A percentile compares a stretch with the other conserved stretches of the same genome.
These are phyloP conservation scores for Lentinus brumalis DNA, from an alignment of 768 basidiomycete genomes.

Conservation along the genomic window DNA sequence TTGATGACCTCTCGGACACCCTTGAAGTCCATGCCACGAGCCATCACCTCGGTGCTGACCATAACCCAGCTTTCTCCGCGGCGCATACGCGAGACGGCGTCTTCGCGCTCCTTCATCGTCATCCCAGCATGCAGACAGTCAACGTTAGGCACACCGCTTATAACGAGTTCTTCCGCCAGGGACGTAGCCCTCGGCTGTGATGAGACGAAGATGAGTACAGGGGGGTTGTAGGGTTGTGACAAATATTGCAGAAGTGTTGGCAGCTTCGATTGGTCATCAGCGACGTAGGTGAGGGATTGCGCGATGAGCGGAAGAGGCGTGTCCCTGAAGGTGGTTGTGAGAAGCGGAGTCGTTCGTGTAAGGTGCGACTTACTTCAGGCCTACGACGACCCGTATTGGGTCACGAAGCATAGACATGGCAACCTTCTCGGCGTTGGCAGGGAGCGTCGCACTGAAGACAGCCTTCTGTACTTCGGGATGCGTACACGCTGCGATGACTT, in stretches of 20 bases:
- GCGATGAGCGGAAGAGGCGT: slow-evolving; percentile 89
- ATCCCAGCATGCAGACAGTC: slow-evolving; percentile 92
- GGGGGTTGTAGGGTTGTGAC: slow-evolving; percentile 82
- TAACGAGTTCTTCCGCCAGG: slow-evolving; percentile 75
- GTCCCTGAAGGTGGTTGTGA: slow-evolving; percentile 56
- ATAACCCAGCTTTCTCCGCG: slow-evolving; percentile 92
- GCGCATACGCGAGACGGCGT: slow-evolving; percentile 83
- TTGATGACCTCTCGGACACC: slow-evolving; percentile 94
- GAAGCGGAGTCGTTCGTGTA: neutral
- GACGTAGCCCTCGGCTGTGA: slow-evolving; percentile 85
- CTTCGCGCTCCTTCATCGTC: slow-evolving; percentile 84
- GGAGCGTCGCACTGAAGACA: slow-evolving; percentile 94
- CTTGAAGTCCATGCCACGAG: slow-evolving; percentile 97
- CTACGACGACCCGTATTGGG: slow-evolving; percentile 93
- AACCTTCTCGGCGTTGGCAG: slow-evolving; percentile 82
- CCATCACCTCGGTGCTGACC: slow-evolving; percentile 97
- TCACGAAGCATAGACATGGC: slow-evolving; percentile 84
- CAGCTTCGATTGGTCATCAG: slow-evolving; percentile 92
- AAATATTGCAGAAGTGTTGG: slow-evolving; percentile 84
- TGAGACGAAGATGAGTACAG: slow-evolving; percentile 88
- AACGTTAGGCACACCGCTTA: slow-evolving; percentile 78
- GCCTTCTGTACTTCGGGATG: slow-evolving; percentile 75
- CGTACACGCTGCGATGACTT: slow-evolving; percentile 79
- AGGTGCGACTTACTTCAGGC: slow-evolving; percentile 72
- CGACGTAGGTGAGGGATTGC: slow-evolving; percentile 89